phyloP scores from a whole-genome alignment of 306 rosid species.

The Albizia julibrissin region DNA sequence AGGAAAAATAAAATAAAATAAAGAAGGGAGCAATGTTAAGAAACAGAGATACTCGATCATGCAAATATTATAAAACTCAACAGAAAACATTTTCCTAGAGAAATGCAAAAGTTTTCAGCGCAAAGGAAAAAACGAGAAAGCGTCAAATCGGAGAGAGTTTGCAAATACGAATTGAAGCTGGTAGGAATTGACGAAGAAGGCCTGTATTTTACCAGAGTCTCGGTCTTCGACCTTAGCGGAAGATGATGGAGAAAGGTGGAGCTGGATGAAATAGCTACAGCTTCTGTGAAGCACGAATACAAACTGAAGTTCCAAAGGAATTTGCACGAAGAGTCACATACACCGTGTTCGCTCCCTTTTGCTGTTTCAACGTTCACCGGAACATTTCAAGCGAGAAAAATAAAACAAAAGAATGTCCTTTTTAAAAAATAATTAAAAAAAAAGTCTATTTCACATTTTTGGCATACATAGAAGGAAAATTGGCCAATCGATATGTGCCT shows the following conservation, averaged over 20 bases:
- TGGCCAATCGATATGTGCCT: too few relatives aligned
- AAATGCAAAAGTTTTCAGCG: background rate
- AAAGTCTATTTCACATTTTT: too few relatives aligned
- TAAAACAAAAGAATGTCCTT: too few relatives aligned
- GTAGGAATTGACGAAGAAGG: conserved; percentile 20
- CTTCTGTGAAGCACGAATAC: background rate
- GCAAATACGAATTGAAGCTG: background rate
- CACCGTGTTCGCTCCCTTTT: background rate
- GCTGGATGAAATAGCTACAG: conserved; percentile 3
- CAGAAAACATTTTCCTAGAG: background rate
- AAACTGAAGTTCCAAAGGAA: background rate
- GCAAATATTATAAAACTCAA: background rate
- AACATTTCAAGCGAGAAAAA: background rate
- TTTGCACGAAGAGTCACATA: background rate
- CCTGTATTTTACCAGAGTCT: conserved; percentile 21
- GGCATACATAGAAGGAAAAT: too few relatives aligned
- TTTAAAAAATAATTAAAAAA: too few relatives aligned
- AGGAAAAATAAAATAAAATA: background rate
- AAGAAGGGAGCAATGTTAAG: background rate
- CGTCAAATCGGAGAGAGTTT: conserved; percentile 7
- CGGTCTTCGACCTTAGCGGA: conserved; percentile 21
- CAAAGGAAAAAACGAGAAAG: background rate
- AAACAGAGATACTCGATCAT: background rate
- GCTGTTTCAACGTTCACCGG: background rate
- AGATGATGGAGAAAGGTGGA: conserved; percentile 13